phyloP scores from a whole-genome alignment of 2,329 filamentous ascomycete genomes.

The Fusarium austroafricanum region DNA sequence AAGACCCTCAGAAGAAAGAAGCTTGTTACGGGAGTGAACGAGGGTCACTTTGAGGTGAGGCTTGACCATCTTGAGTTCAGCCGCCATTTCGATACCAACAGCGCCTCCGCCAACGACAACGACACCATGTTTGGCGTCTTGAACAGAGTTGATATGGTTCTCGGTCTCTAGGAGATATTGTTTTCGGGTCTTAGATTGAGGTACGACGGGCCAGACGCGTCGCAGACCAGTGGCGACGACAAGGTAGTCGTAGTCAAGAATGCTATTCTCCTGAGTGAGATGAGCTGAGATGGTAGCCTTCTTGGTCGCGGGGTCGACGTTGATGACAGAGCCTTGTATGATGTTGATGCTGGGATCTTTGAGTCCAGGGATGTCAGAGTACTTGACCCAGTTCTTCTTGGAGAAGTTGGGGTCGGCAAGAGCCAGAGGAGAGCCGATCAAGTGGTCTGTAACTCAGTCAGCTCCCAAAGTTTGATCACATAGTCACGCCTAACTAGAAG shows the following conservation, averaged over 20 bases:
- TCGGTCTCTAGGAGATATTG: conserved; percentile 72
- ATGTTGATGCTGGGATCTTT: conserved; percentile 70
- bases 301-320: conserved; percentile 70
- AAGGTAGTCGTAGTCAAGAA: conserved; percentile 77
- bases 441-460: conserved; percentile 66
- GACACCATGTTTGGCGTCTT: conserved; percentile 66
- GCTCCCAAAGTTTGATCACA: not conserved
- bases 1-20: conserved; percentile 79
- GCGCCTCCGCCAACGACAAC: conserved; percentile 82
- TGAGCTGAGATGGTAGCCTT: conserved; percentile 66
- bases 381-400: conserved; percentile 76
- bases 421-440: conserved; percentile 80
- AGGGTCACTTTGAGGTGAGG: conserved; percentile 76
- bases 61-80: conserved; percentile 77
- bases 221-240: conserved; percentile 77
- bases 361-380: conserved; percentile 74
- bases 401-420: conserved; percentile 73
- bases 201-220: conserved; percentile 78
- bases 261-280: conserved; percentile 56
- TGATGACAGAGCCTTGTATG: conserved; percentile 72
- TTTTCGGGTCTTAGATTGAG: conserved; percentile 71
- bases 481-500: not conserved
- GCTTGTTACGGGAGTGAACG: conserved; percentile 76
- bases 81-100: conserved; percentile 85
- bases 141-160: conserved; percentile 67